These are phyloP conservation scores for Mortierella sp. DNA, from an alignment of 371 early-diverging fungal genomes.

Conservation along the genomic window DNA sequence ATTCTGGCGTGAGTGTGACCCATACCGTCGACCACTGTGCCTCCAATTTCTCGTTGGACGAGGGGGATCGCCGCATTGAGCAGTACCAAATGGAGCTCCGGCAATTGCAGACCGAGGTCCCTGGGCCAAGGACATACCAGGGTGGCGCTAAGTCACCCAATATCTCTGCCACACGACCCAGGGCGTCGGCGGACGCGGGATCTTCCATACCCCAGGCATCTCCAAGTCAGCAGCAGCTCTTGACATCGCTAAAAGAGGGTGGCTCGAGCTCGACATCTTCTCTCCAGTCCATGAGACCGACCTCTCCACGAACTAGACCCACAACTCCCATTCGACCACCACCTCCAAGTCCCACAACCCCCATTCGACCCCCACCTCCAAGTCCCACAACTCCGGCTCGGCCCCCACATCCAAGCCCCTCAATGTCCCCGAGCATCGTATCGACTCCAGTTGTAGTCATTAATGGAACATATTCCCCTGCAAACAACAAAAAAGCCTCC, in stretches of 20 bases:
- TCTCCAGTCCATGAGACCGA: constrained; percentile 14
- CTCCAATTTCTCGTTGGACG: neutral
- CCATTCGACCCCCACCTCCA: constrained; percentile 22
- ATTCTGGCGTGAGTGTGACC: no score
- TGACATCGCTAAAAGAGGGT: constrained; percentile 23
- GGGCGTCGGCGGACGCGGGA: constrained; percentile 6
- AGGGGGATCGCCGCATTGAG: constrained; percentile 27
- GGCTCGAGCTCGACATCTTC: constrained; percentile 1
- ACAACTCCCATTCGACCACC: constrained; percentile 28
- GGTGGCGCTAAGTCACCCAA: neutral
- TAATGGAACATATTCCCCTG: neutral
- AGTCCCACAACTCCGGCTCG: constrained; percentile 34
- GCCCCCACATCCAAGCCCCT: constrained; percentile 22
- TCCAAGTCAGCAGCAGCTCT: constrained; percentile 33
- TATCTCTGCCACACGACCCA: no score
- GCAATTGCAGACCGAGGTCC: constrained; percentile 4
- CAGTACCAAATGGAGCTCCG: constrained; percentile 26
- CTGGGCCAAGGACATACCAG: neutral
- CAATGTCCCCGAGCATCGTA: constrained; percentile 9
- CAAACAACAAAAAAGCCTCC: constrained; percentile 12
- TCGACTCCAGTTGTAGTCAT: constrained; percentile 8
- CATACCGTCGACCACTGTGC: no score
- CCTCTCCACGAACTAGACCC: constrained; percentile 17
- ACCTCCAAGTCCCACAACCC: constrained; percentile 40
- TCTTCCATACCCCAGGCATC: constrained; percentile 8